A percentile compares a stretch with the other conserved stretches of the same genome.
Conservation (phyloP, 306 rosid species). For the Rosa lucieae region DNA sequence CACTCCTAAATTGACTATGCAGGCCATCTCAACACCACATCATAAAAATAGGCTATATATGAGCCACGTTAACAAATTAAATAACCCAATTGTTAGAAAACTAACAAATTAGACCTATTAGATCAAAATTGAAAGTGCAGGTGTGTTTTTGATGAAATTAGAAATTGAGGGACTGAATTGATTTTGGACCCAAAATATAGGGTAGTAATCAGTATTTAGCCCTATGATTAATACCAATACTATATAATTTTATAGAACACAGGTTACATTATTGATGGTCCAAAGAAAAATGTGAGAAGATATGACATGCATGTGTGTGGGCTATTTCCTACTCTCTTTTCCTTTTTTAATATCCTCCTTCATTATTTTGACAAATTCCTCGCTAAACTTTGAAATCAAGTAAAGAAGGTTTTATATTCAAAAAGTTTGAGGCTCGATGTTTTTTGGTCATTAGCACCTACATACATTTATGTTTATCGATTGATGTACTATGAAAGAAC, state of each 20-base stretch:
- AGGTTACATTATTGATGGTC: constrained; percentile 7
- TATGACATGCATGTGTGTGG: neutral
- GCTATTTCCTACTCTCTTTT: neutral
- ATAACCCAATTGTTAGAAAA: no score
- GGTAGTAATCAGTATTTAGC: no score
- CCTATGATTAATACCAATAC: neutral
- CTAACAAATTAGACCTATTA: no score
- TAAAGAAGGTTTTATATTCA: neutral
- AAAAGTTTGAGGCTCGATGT: neutral
- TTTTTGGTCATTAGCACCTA: neutral
- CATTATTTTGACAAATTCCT: neutral
- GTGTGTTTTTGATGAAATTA: no score
- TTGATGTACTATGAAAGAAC: neutral
- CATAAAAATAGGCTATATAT: no score
- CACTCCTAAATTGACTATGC: no score
- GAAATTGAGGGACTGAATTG: no score
- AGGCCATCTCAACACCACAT: no score
- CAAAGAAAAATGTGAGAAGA: neutral
- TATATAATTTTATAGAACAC: neutral
- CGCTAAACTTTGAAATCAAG: neutral
- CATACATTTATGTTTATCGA: no score
- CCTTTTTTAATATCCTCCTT: neutral
- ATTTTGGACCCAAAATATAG: no score
- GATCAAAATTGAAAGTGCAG: no score
- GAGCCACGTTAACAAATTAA: no score